Base-by-base conservation (phyloP, 139 green algal species). In the Tetratostichococcus sp. region DNA sequence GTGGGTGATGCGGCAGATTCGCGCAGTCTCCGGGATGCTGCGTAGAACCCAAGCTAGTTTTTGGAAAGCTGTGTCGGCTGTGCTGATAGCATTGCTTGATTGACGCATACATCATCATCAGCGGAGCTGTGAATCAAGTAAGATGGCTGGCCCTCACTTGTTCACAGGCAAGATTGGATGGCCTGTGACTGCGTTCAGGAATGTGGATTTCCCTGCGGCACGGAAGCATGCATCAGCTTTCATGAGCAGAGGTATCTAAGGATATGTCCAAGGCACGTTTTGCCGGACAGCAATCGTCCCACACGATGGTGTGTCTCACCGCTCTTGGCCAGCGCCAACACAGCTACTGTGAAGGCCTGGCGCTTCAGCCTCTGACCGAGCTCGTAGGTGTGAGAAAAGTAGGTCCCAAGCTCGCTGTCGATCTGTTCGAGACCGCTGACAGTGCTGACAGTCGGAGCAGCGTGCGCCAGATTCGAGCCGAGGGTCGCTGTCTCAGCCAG, bases 201-300 rank as follows among this genome's bases (percentile, higher is more conserved):
- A 79, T 2, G 89, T 94, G 39, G 75, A 86, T 39, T 94, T 94
- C 79, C 89, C 89, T 94, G 84, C 59, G 68, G 43, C 5, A 16
- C 30, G 35, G 4, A 66, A 34, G 5, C 26, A 31, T 4, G 4
- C 16, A 39, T 34, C 30, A 67, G 42, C 5, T n/a, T 26, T 32
- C 28, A 30, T 17, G 42, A 35, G 25, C 30, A 26, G 25, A 31
- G 11, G 65, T 43, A 16, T 16, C 19, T 14, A 23, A 62, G 17
- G 30, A 43, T 4, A 58, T 50, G 4, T 30, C 50, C 30, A 76
- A 62, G 58, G 43, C 70, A 28, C n/a, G n/a, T n/a, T n/a, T n/a
- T n/a, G n/a, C n/a, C n/a, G n/a, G n/a, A 23, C 26, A 30, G 19
- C 3, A 66, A 1, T 17, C 35, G n/a, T 5, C 5, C n/a, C 17